Evolutionary conservation across 2,329 filamentous ascomycete species (phyloP), one percentile per base, ranked within the genome.

Genomic region (Metarhizium anisopliae): DNA sequence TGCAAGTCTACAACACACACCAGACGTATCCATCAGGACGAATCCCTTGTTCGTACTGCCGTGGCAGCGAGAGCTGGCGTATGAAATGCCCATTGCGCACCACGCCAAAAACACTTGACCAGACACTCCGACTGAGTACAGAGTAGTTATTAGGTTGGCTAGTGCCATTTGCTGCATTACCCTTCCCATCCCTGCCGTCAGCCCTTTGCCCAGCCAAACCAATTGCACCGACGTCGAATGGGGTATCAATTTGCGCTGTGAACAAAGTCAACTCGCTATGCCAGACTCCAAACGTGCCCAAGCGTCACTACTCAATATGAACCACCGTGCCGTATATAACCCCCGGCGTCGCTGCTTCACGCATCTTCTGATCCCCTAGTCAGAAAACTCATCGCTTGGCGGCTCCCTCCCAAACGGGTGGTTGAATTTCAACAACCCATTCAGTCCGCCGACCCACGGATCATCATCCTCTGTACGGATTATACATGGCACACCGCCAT

Each of bases 401-500:
- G 68, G 64, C 35, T 71, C 70, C 57, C 70, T 62, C 32, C 94
- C 94, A 77, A 97, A 97, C 0, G 93, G 92, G 73, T 96, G 90
- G 70, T 99, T 99, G 69, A 97, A 99, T 74, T 99, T 99, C 63
- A 99, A 74, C 65, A 97, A 69, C 10, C 90, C 90, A 67, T 96
- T 99, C 66, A 99, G 72, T 0, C 94, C 93, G 1, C 93, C 93
- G 2, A 99, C 93, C 94, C 94, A 99, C 18, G 93, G 90, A 70
- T 97, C 93, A 64, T 96, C 90, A 50, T 86, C 81, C 59, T 85
- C 81, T 2, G 74, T 72, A 50, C 91, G 78, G 66, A 96, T 94
- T 36, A 97, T 89, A 67, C 91, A 95, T 2, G 94, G 94, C 14
- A 97, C 92, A 11, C 93, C 93, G 30, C 92, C 90, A 36, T 80